Percentiles rank a stretch among this genome's conserved stretches.
Conservation (phyloP, 352 stramenopile species). For the Halophytophthora batemanensis region DNA sequence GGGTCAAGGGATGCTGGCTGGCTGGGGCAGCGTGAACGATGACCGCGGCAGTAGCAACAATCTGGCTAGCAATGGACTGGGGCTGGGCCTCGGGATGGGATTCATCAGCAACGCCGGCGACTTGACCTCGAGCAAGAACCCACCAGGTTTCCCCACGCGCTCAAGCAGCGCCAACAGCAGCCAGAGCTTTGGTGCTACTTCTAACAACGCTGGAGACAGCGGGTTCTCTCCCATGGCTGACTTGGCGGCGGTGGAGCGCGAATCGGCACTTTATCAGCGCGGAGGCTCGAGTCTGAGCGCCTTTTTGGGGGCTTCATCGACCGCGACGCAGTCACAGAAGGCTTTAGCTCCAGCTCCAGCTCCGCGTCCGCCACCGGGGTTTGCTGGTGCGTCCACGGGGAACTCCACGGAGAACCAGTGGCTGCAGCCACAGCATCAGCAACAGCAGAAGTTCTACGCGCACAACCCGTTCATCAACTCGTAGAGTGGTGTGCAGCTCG, state of each 20-base stretch:
- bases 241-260: conserved; percentile 66
- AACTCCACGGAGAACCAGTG: conserved; percentile 16
- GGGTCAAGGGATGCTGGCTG: conserved; percentile 34
- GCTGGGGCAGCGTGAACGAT: conserved; percentile 44
- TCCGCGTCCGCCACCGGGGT: conserved; percentile 25
- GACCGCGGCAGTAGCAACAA: conserved; percentile 10
- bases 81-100: conserved; percentile 16
- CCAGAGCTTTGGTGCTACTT: conserved; percentile 4
- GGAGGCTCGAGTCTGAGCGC: conserved; percentile 71
- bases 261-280: conserved; percentile 66
- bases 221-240: conserved; percentile 58
- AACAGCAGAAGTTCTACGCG: conserved; percentile 36
- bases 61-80: conserved; percentile 9
- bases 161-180: conserved; percentile 1
- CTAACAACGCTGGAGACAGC: conserved; percentile 8
- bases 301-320: conserved; percentile 40
- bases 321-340: conserved; percentile 19
- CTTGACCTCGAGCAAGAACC: no score
- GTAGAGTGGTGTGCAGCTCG: no score
- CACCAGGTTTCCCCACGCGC: conserved; percentile 15
- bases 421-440: conserved; percentile 21
- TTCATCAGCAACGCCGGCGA: conserved; percentile 18
- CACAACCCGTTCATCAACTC: conserved; percentile 64
- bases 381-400: conserved; percentile 40
- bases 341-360: conserved; percentile 26